Conservation (phyloP, 805 yeast species). For the Yarrowia yakushimensis region DNA sequence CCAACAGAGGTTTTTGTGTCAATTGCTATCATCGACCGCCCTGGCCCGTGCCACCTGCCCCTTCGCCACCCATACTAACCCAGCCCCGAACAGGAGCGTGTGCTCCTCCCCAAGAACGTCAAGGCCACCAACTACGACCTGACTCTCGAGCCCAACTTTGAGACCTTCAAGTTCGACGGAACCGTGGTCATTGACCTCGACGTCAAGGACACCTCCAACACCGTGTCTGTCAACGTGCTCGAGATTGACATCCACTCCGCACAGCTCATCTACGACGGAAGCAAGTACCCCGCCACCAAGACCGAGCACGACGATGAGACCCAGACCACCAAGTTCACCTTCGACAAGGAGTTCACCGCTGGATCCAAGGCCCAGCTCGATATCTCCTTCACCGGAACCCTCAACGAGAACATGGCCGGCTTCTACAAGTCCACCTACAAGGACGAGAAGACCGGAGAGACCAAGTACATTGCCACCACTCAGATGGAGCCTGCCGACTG, state of each 20-base stretch:
- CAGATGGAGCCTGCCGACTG: constrained; percentile 78
- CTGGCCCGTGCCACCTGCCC: too few relatives aligned
- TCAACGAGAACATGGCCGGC: constrained; percentile 70
- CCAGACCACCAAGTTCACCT: constrained; percentile 62
- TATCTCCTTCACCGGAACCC: constrained; percentile 52
- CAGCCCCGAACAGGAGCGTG: constrained; percentile 33
- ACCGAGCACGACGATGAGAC: constrained; percentile 46
- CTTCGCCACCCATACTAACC: constrained; percentile 1
- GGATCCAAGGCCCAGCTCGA: constrained; percentile 54
- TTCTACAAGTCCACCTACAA: constrained; percentile 63
- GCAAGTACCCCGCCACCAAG: constrained; percentile 35
- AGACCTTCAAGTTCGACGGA: constrained; percentile 39
- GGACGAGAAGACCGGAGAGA: constrained; percentile 48
- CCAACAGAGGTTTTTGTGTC: background rate
- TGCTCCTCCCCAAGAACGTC: constrained; percentile 59
- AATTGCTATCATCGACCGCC: background rate
- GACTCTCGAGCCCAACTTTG: constrained; percentile 58
- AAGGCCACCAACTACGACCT: constrained; percentile 73
- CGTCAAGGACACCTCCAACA: constrained; percentile 44
- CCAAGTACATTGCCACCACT: constrained; percentile 58
- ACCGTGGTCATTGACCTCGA: constrained; percentile 44
- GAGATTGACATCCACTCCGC: constrained; percentile 60
- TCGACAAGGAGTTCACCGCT: constrained; percentile 42
- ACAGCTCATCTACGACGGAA: constrained; percentile 38
- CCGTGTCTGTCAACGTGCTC: constrained; percentile 54